A percentile compares a stretch with the other conserved stretches of the same genome.
These are phyloP conservation scores for Mortierella sp. DNA, from an alignment of 371 early-diverging fungal species.

Conservation along the genomic window DNA sequence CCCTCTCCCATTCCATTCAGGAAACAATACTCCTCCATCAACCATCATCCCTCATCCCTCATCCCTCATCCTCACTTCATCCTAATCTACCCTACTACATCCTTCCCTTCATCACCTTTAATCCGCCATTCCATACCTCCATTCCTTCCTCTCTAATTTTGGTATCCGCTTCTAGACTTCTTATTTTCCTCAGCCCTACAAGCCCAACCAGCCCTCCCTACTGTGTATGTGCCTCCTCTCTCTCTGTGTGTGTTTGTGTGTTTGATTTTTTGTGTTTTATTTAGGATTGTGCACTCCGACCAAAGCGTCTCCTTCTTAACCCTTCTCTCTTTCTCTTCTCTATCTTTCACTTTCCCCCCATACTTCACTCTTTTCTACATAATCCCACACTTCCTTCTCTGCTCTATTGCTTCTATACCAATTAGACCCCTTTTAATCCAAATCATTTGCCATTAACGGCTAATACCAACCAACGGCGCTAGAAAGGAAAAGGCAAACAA, in stretches of 20 bases:
- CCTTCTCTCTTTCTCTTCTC: background rate
- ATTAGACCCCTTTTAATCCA: background rate
- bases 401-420: background rate
- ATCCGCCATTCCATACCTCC: too few species aligned
- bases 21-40: background rate
- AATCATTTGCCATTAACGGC: constrained; percentile 11
- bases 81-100: background rate
- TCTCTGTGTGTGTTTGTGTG: background rate
- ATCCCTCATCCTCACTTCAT: background rate
- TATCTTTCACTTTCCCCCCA: background rate
- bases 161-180: background rate
- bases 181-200: background rate
- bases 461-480: constrained; percentile 9
- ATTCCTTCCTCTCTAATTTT: background rate
- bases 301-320: background rate
- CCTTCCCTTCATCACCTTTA: too few species aligned
- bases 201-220: too few species aligned
- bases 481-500: constrained; percentile 36
- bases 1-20: background rate
- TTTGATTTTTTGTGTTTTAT: background rate
- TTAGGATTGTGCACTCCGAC: background rate
- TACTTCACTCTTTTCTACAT: background rate
- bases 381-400: background rate
- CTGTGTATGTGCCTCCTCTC: too few species aligned
- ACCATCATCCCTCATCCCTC: background rate